Percentiles rank a stretch among this genome's conserved stretches.
These are phyloP conservation scores for Colletotrichum tabaci DNA, from an alignment of 2,329 filamentous ascomycete species.

Conservation along the genomic window DNA sequence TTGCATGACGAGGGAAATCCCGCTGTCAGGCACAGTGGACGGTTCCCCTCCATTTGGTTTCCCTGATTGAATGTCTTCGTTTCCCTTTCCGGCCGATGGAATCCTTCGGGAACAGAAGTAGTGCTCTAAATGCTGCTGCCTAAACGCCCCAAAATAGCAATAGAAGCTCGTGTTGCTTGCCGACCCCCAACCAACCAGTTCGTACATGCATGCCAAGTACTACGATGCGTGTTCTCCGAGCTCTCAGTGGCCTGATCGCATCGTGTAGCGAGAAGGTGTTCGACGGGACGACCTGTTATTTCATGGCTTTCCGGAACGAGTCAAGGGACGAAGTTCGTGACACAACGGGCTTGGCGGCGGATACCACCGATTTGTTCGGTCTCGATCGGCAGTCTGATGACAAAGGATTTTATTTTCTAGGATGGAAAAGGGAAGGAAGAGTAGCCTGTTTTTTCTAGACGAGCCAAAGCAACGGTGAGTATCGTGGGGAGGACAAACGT, in stretches of 20 bases:
- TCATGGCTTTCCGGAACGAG: not conserved
- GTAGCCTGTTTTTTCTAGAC: not conserved
- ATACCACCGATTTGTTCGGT: not conserved
- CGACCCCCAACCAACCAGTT: too few species aligned
- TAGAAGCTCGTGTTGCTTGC: slow-evolving; percentile 28
- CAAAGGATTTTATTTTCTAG: not conserved
- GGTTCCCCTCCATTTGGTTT: not conserved
- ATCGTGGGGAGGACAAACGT: too few species aligned
- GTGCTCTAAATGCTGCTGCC: slow-evolving; percentile 36
- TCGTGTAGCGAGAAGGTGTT: too few species aligned
- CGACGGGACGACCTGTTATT: too few species aligned
- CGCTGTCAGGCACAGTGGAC: not conserved
- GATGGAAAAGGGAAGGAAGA: not conserved
- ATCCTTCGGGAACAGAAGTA: slow-evolving; percentile 25
- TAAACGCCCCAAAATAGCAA: slow-evolving; percentile 31
- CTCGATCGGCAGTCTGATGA: not conserved
- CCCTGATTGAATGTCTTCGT: not conserved
- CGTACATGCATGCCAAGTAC: too few species aligned
- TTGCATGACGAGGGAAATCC: not conserved
- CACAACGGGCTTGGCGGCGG: too few species aligned
- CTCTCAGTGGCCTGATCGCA: too few species aligned
- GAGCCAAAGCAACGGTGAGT: too few species aligned
- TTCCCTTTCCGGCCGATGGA: slow-evolving; percentile 9
- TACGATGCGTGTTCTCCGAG: too few species aligned
- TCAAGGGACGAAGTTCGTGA: not conserved